Conservation (phyloP, 179 eudicot genomes). For the Kewa caespitosa region DNA sequence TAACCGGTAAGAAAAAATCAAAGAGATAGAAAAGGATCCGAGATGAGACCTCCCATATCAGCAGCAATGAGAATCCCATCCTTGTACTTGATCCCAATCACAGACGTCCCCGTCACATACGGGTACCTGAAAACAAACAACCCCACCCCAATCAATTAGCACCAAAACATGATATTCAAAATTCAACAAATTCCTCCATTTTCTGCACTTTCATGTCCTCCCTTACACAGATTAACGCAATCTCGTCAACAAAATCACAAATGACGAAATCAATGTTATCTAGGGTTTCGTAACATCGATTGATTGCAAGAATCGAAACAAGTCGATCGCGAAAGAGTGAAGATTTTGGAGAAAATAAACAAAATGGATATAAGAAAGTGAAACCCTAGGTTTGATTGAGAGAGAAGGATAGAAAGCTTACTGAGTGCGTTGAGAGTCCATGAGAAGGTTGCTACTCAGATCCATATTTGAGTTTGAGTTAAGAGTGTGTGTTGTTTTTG, state of each 20-base stretch:
- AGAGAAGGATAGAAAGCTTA: neutral
- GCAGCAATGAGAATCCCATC: constrained; percentile 96
- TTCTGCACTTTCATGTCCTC: neutral
- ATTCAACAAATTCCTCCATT: neutral
- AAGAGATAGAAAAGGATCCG: neutral
- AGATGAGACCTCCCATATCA: constrained; percentile 91
- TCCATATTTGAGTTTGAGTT: constrained; percentile 29
- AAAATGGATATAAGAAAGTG: constrained; percentile 11
- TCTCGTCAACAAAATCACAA: no score
- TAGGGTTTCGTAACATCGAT: neutral
- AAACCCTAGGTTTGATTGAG: constrained; percentile 23
- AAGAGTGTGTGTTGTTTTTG: neutral
- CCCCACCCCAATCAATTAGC: neutral
- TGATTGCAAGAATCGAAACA: neutral
- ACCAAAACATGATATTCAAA: constrained; percentile 1
- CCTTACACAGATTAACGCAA: neutral
- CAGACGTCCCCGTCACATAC: constrained; percentile 93
- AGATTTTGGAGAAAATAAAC: neutral
- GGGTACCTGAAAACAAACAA: constrained; percentile 55
- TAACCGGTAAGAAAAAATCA: neutral
- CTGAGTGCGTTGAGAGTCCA: constrained; percentile 37
- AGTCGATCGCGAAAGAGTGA: neutral
- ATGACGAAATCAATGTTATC: neutral
- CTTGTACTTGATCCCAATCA: constrained; percentile 83
- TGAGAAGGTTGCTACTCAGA: constrained; percentile 24